These are phyloP conservation scores for Cajanus cajan DNA, from an alignment of 306 rosid species.

Conservation along the genomic window DNA sequence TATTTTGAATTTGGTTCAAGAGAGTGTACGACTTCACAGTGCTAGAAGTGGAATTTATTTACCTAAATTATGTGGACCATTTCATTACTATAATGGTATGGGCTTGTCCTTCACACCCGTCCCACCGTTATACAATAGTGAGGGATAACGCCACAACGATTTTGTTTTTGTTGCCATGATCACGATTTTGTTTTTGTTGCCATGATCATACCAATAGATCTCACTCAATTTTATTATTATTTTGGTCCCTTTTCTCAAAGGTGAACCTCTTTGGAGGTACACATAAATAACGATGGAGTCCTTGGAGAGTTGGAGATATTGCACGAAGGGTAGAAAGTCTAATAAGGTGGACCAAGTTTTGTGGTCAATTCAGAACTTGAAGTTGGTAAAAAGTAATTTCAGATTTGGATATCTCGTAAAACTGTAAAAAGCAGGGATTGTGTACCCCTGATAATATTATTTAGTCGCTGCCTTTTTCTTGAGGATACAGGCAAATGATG, in stretches of 20 bases:
- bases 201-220: background rate
- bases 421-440: background rate
- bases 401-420: background rate
- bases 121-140: background rate
- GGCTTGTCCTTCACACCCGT: background rate
- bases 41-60: background rate
- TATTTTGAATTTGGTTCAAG: background rate
- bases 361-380: background rate
- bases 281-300: no score
- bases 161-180: background rate
- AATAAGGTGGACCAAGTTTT: background rate
- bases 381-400: background rate
- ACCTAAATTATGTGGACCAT: conserved; percentile 19
- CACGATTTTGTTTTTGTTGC: background rate
- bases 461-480: background rate
- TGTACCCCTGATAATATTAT: background rate
- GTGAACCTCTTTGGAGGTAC: background rate
- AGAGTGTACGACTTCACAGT: background rate
- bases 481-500: background rate
- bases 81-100: conserved; percentile 1
- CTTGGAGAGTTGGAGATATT: no score
- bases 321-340: background rate
- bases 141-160: background rate
- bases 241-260: background rate
- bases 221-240: background rate